Percentiles rank a stretch among this genome's conserved stretches.
phyloP scores from a whole-genome alignment of 345 rosid genomes.

The Aegle marmelos region DNA sequence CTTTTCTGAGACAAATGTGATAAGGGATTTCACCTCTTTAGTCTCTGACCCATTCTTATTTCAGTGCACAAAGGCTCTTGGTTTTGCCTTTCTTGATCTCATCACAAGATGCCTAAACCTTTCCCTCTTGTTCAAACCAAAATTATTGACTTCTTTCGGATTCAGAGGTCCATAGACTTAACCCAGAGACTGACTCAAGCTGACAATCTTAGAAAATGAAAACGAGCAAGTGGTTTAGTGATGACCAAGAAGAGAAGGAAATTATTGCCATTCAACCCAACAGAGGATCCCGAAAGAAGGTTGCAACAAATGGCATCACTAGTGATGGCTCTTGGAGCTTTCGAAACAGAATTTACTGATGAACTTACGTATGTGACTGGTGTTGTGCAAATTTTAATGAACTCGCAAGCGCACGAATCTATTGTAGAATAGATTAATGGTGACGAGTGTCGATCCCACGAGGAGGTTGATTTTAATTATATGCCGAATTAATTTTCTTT shows the following conservation, averaged over 20 bases:
- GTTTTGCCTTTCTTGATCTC: constrained; percentile 70
- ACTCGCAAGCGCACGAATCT: too few relatives aligned
- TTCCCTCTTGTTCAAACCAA: constrained; percentile 81
- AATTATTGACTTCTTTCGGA: constrained; percentile 78
- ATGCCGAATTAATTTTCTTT: too few relatives aligned
- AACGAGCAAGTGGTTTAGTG: constrained; percentile 49
- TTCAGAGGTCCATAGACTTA: constrained; percentile 40
- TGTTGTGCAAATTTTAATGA: too few relatives aligned
- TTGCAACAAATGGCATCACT: constrained; percentile 88
- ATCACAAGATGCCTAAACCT: constrained; percentile 48
- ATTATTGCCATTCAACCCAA: constrained; percentile 65
- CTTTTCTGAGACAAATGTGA: constrained; percentile 89
- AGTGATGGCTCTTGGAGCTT: constrained; percentile 74
- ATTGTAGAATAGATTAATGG: too few relatives aligned
- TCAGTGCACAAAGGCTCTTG: constrained; percentile 86
- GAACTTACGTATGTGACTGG: constrained; percentile 61
- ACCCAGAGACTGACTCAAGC: constrained; percentile 20
- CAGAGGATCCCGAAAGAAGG: constrained; percentile 56
- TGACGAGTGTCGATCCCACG: too few relatives aligned
- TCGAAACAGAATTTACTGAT: constrained; percentile 57
- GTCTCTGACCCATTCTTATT: constrained; percentile 82
- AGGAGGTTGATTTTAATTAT: too few relatives aligned
- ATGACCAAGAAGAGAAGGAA: constrained; percentile 75
- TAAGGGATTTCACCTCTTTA: constrained; percentile 73
- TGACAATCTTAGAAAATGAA: constrained; percentile 56